Evolutionary conservation across 176 grass and related monocot species (phyloP), one percentile per base, ranked within the genome.

Genomic region (Tillandsia fasciculata): DNA sequence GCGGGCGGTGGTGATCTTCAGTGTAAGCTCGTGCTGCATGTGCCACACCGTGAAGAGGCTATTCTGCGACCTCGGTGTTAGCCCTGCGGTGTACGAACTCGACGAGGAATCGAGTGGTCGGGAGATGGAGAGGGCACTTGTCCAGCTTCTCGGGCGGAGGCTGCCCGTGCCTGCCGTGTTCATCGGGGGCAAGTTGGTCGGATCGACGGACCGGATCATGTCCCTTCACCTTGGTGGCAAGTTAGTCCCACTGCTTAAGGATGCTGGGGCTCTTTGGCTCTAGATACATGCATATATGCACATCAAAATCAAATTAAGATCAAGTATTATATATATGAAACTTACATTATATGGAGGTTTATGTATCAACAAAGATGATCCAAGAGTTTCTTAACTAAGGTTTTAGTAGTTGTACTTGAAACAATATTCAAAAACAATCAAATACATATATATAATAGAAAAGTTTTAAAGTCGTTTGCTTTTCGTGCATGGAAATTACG

Each of bases 1-100:
- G 77, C 52, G 85, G 15, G 81, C 88, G 7, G 88, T 83, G 68
- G 85, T 88, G 69, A 80, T 88, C 64, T 91, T 91, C 72, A 85
- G 81, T 48, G 14, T 8, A 63, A 87, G 88, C 82, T 73, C 48
- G 49, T 88, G 88, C 67, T 74, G 70, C 81, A 91, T 91, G 79
- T 82, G 82, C 69, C 81, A 88, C 77, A 14, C 82, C 7, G 77
- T 91, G 59, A 91, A 74, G 68, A 77, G 58, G 57, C 82, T 91
- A 13, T 74, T 91, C 9, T 50, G 78, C 15, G 59, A 77, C 26
- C 79, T 91, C 10, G 79, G 78, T 50, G 88, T 91, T 13, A 70
- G 68, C 74, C 66, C 76, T 12, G 81, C 82, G 4, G 79, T 91
- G 18, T 75, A 88, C 70, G 82, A 87, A 58, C 82, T 88, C 0